Evolutionary conservation across 306 rosid species (phyloP), one percentile per base, ranked within the genome.

Genomic region (Acacia confusa): DNA sequence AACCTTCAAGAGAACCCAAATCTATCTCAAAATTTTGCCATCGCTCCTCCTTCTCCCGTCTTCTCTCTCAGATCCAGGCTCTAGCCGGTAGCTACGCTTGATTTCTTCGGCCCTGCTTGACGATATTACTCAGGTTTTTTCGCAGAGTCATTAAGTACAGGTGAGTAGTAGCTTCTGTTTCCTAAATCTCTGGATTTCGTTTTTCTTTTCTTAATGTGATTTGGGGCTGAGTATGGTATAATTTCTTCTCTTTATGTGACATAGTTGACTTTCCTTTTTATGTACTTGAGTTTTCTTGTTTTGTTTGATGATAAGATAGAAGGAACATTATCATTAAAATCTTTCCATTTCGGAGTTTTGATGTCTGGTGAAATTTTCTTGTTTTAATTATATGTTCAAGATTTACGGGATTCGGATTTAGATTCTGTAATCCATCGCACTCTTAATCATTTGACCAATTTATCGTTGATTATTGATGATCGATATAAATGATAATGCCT

Each of bases 161-260:
- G 92, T 88, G 79, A 84, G 88, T 82, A 60, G 57, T 70, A 52
- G 64, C 19, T 83, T 79, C 52, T 25, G 48, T 72, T 78, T 75
- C 78, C 75, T 32, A 81, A 68, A 61, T 70, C 47, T n/a, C 28
- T 61, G 16, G 40, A 30, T 85, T 57, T 74, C 3, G 1, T 30
- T 27, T 52, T 28, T 28, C 15, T 70, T 34, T 71, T 70, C 52
- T 44, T 82, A 25, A 64, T 72, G 14, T 70, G 13, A 53, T 85
- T 79, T 78, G 77, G 70, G 43, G 43, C 16, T 40, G 65, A 45
- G 40, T 80, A 66, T 74, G 73, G 65, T 61, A 53, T 75, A 34
- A 28, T 53, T 7, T n/a, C 69, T 19, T 63, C 40, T 58, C 25
- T 45, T 45, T 9, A 0, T 78, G 19, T 64, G 10, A 34, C 38